Conservation (phyloP, 2,329 filamentous ascomycete genomes). For the Colletotrichum sp. region DNA sequence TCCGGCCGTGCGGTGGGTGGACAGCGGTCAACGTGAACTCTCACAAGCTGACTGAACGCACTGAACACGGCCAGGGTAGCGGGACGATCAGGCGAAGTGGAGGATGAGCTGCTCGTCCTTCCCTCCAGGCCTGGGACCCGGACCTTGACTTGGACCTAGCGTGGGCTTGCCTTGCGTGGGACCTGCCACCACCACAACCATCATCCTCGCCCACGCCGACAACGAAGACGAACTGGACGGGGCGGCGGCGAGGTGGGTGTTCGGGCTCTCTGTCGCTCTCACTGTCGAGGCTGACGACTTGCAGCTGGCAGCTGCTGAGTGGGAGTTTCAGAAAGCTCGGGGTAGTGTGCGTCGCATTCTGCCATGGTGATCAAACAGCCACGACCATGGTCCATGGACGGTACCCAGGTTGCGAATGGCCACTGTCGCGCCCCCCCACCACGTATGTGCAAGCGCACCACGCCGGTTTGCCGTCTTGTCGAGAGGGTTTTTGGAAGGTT, state of each 20-base stretch:
- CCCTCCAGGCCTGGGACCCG: neutral
- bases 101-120: slow-evolving; percentile 4
- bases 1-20: slow-evolving; percentile 19
- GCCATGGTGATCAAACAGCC: slow-evolving; percentile 23
- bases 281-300: slow-evolving; percentile 1
- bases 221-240: neutral
- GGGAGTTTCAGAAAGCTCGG: slow-evolving; percentile 23
- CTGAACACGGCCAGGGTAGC: slow-evolving; percentile 21
- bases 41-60: slow-evolving; percentile 2
- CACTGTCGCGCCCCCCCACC: neutral
- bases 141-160: slow-evolving; percentile 12
- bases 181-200: neutral
- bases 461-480: slow-evolving; percentile 16
- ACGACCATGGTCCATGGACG: slow-evolving; percentile 13
- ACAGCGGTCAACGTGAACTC: slow-evolving; percentile 15
- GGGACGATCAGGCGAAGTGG: slow-evolving; percentile 31
- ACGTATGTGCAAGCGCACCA: neutral
- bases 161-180: slow-evolving; percentile 11
- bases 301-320: slow-evolving; percentile 14
- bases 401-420: neutral
- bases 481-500: neutral
- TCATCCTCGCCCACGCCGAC: slow-evolving; percentile 8
- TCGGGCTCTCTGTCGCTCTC: neutral
- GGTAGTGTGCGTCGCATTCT: slow-evolving; percentile 18
- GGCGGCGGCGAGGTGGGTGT: neutral